A percentile compares a stretch with the other conserved stretches of the same genome.
Evolutionary conservation across 139 green algal genomes (phyloP).

Genomic region (Diplosphaera chodatii): DNA sequence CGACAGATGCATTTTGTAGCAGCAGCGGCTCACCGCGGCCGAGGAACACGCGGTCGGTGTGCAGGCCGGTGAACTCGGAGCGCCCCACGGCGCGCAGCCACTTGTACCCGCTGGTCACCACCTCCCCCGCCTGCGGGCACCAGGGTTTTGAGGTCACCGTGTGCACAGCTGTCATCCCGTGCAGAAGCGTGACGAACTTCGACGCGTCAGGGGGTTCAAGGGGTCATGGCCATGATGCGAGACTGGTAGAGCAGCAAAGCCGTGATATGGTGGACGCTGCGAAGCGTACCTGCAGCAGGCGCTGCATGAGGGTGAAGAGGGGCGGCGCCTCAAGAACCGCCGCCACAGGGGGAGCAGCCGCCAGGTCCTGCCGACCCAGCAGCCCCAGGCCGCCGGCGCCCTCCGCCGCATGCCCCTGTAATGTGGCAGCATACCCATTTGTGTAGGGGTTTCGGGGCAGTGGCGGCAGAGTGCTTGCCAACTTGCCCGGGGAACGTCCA

Average conservation of each 20-base stretch:
- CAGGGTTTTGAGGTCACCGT: too few relatives aligned
- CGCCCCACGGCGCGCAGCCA: constrained; percentile 26
- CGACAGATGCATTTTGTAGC: too few relatives aligned
- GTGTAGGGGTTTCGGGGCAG: too few relatives aligned
- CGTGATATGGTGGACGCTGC: too few relatives aligned
- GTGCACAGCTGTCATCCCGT: too few relatives aligned
- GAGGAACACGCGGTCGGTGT: constrained; percentile 31
- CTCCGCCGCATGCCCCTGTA: not conserved
- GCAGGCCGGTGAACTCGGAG: constrained; percentile 28
- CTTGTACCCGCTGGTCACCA: constrained; percentile 29
- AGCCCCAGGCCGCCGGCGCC: constrained; percentile 12
- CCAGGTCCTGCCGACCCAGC: constrained; percentile 20
- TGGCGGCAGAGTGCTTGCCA: too few relatives aligned
- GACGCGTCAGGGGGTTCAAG: too few relatives aligned
- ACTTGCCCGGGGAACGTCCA: too few relatives aligned
- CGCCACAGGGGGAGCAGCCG: not conserved
- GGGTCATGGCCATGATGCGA: too few relatives aligned
- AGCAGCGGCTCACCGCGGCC: constrained; percentile 6
- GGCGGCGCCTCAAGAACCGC: constrained; percentile 7
- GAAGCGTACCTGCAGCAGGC: constrained; percentile 3
- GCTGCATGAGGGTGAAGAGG: constrained; percentile 12
- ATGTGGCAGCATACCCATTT: too few relatives aligned
- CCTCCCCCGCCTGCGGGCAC: constrained; percentile 8
- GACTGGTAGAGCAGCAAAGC: too few relatives aligned
- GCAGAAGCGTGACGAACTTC: too few relatives aligned